Conservation (phyloP, 2,329 filamentous ascomycete species). For the Aspergillus viridinutans region DNA sequence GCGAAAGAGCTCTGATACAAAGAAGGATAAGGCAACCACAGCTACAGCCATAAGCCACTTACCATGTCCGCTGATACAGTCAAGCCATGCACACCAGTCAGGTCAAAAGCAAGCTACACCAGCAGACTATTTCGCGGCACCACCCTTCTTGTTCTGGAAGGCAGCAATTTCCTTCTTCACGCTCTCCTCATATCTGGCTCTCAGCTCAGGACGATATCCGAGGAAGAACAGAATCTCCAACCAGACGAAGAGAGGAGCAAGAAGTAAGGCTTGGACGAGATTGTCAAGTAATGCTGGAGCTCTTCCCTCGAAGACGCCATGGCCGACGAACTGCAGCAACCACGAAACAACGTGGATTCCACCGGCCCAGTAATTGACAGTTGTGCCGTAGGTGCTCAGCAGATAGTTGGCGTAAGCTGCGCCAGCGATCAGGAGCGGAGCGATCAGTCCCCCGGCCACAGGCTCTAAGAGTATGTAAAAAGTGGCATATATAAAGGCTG, state of each 20-base stretch:
- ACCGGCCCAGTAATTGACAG: slow-evolving; percentile 62
- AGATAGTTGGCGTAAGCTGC: slow-evolving; percentile 74
- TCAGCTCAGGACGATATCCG: slow-evolving; percentile 85
- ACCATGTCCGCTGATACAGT: background rate
- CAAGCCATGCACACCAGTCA: background rate
- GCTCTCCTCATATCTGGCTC: slow-evolving; percentile 70
- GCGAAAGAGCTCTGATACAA: background rate
- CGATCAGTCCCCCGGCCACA: slow-evolving; percentile 75
- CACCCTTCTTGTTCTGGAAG: slow-evolving; percentile 47
- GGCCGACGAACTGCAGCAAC: slow-evolving; percentile 87
- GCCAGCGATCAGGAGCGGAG: slow-evolving; percentile 69
- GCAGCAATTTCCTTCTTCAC: slow-evolving; percentile 74
- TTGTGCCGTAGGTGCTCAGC: slow-evolving; percentile 57
- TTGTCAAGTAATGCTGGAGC: slow-evolving; percentile 90
- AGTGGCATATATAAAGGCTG: slow-evolving; percentile 61
- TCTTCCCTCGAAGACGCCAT: slow-evolving; percentile 81
- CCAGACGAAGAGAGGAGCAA: slow-evolving; percentile 96
- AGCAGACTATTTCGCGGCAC: slow-evolving; percentile 16
- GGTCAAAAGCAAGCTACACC: background rate
- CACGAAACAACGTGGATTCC: slow-evolving; percentile 70
- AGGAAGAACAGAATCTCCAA: slow-evolving; percentile 87
- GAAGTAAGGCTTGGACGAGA: slow-evolving; percentile 81
- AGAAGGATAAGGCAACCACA: background rate
- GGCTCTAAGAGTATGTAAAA: slow-evolving; percentile 92
- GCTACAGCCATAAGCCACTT: background rate